Percentiles rank a stretch among this genome's conserved stretches.
phyloP scores from a whole-genome alignment of 2,329 filamentous ascomycete species.

The Nemania sp. region DNA sequence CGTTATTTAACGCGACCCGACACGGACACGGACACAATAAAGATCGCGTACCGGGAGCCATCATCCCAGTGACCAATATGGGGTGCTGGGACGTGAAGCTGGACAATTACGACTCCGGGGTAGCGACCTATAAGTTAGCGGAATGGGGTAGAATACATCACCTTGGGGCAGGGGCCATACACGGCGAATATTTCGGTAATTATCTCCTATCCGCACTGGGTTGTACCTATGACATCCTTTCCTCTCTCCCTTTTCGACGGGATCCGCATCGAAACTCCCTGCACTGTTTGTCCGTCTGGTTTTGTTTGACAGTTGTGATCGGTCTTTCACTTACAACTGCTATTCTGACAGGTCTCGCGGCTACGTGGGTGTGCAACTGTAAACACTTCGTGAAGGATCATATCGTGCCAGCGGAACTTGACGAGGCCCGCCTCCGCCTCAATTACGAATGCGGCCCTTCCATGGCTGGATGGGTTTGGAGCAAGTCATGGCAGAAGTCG shows the following conservation, averaged over 20 bases:
- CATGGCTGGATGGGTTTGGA: conserved; percentile 15
- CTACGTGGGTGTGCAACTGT: conserved; percentile 24
- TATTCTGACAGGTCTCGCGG: neutral
- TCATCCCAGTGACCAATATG: conserved; percentile 4
- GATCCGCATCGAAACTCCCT: too few species aligned
- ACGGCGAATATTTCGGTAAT: neutral
- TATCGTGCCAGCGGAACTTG: neutral
- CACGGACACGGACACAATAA: too few species aligned
- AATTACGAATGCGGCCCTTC: neutral
- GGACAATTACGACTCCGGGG: neutral
- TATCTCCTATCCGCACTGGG: neutral
- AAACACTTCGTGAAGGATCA: conserved; percentile 10
- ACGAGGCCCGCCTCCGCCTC: conserved; percentile 3
- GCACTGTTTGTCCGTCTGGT: too few species aligned
- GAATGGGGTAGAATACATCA: neutral
- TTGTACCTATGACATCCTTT: too few species aligned
- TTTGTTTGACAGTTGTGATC: neutral
- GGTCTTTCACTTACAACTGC: neutral
- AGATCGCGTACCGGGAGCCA: too few species aligned
- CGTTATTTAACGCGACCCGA: neutral
- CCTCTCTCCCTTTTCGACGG: neutral
- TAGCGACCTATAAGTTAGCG: neutral
- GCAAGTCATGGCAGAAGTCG: conserved; percentile 16
- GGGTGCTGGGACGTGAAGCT: conserved; percentile 5
- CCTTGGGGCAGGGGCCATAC: neutral